phyloP scores from a whole-genome alignment of 371 early-diverging fungal genomes.

The Smittium culicis region DNA sequence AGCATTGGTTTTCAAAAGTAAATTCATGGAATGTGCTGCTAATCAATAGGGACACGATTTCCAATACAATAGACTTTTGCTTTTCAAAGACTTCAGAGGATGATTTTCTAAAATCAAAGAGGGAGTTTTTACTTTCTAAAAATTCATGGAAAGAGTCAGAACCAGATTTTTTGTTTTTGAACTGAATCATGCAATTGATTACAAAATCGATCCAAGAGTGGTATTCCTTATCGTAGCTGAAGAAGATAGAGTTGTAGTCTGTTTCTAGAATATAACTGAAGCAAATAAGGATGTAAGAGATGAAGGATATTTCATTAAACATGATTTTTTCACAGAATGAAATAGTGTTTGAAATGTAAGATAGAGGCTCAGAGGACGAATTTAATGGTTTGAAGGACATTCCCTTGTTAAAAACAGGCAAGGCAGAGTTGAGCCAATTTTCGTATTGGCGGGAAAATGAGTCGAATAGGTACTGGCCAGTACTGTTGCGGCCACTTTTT shows the following conservation, averaged over 20 bases:
- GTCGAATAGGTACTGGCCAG: no score
- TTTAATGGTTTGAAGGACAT: background rate
- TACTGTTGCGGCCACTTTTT: no score
- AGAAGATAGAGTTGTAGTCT: background rate
- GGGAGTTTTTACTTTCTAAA: background rate
- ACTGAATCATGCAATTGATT: background rate
- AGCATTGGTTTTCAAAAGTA: background rate
- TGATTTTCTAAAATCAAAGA: background rate
- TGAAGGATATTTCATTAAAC: background rate
- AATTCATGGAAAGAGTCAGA: background rate
- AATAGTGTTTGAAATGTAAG: background rate
- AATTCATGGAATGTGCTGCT: background rate
- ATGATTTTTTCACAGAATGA: background rate
- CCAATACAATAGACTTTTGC: background rate
- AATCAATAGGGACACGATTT: background rate
- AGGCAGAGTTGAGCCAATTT: background rate
- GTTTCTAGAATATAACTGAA: background rate
- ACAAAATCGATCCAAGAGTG: background rate
- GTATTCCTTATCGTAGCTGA: background rate
- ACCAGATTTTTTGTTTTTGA: background rate
- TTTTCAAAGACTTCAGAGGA: background rate
- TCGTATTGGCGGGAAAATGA: no score
- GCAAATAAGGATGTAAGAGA: background rate
- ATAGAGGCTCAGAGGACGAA: background rate
- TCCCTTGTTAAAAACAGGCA: background rate